Conservation (phyloP, 768 basidiomycete species). For the Kwoniella sp. region DNA sequence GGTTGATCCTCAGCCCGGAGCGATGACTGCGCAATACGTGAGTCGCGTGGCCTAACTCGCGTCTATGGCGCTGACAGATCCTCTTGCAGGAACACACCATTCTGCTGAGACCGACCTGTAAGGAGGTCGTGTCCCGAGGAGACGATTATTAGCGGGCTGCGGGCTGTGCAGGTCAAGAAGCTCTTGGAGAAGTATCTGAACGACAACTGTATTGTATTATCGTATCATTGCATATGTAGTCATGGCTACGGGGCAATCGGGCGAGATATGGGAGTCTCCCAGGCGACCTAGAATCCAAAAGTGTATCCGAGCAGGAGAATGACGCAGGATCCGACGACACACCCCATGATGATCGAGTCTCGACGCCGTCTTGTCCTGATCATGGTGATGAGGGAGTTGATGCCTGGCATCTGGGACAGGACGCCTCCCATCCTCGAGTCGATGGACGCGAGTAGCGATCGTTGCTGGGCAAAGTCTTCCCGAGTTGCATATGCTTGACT, state of each 20-base stretch:
- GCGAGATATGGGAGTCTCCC: too few species aligned
- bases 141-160: conserved; percentile 53
- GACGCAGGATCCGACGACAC: conserved; percentile 78
- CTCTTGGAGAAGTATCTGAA: too few species aligned
- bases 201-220: too few species aligned
- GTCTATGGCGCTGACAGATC: background rate
- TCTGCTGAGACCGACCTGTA: conserved; percentile 54
- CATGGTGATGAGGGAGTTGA: conserved; percentile 84
- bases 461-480: conserved; percentile 81
- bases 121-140: conserved; percentile 54
- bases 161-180: too few species aligned
- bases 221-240: too few species aligned
- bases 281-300: conserved; percentile 33
- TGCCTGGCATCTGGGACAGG: conserved; percentile 83
- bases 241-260: too few species aligned
- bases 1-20: conserved; percentile 64
- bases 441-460: conserved; percentile 68
- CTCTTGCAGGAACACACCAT: conserved; percentile 53
- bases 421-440: conserved; percentile 79
- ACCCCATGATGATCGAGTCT: conserved; percentile 83
- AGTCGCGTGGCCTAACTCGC: conserved; percentile 9
- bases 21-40: conserved; percentile 82
- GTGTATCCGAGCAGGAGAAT: conserved; percentile 60
- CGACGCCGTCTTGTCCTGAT: conserved; percentile 84
- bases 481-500: conserved; percentile 98